A percentile compares a stretch with the other conserved stretches of the same genome.
Conservation (phyloP, 2,329 filamentous ascomycete species). For the Talaromyces pinophilus region DNA sequence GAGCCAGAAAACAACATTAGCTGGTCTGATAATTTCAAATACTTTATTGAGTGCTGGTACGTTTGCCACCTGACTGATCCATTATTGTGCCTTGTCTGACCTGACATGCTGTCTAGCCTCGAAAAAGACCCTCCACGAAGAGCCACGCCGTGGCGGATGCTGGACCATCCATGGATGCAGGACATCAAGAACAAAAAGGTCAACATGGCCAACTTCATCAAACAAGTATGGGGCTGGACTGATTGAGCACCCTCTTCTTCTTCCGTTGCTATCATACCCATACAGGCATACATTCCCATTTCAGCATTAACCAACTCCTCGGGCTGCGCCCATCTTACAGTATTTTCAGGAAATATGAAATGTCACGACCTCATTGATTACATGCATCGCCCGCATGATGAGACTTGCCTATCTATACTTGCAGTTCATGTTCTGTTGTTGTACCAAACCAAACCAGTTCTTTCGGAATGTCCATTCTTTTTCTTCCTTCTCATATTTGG, state of each 20-base stretch:
- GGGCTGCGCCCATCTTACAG: not conserved
- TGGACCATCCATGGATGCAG: slow-evolving; percentile 97
- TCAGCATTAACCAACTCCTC: not conserved
- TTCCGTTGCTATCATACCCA: not conserved
- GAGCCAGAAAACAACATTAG: slow-evolving; percentile 85
- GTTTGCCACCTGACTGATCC: slow-evolving; percentile 43
- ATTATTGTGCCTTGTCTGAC: slow-evolving; percentile 12
- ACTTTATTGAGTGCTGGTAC: slow-evolving; percentile 99
- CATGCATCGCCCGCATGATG: not conserved
- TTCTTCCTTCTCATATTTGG: not conserved
- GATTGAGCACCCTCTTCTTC: slow-evolving; percentile 48
- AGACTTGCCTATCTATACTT: not conserved
- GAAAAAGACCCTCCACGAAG: slow-evolving; percentile 87
- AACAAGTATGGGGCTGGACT: slow-evolving; percentile 96
- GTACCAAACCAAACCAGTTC: not conserved
- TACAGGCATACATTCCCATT: not conserved
- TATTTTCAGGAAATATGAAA: not conserved
- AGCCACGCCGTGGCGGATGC: slow-evolving; percentile 96
- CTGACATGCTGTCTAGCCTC: slow-evolving; percentile 58
- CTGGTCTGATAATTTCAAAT: slow-evolving; percentile 98
- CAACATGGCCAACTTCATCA: slow-evolving; percentile 93
- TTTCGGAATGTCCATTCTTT: not conserved
- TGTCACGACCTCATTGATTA: slow-evolving; percentile 1
- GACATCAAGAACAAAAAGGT: slow-evolving; percentile 96
- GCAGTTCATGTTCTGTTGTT: slow-evolving; percentile 1